Conservation (phyloP, 1,284 basidiomycete genomes). For the Bothia castanella region DNA sequence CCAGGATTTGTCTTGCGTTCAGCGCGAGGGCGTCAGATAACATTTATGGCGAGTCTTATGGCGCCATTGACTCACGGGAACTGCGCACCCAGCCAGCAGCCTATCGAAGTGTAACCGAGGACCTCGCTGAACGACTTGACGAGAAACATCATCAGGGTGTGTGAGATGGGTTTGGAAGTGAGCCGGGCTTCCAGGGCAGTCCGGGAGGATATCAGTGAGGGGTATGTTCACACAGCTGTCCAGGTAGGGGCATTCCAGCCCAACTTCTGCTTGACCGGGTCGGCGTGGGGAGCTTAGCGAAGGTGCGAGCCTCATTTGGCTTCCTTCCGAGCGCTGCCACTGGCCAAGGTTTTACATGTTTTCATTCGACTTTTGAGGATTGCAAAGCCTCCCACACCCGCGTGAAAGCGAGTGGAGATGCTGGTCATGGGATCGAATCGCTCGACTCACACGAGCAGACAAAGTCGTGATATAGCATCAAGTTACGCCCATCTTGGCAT, state of each 20-base stretch:
- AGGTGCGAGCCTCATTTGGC: too few species aligned
- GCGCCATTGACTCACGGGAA: slow-evolving; percentile 67
- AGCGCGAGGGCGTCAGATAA: slow-evolving; percentile 11
- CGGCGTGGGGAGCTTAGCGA: background rate
- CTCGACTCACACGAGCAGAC: too few species aligned
- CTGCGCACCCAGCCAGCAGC: slow-evolving; percentile 89
- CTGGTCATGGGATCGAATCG: too few species aligned
- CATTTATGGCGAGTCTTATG: slow-evolving; percentile 6
- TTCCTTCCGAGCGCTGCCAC: too few species aligned
- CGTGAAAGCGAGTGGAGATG: too few species aligned
- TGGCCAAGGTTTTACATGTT: too few species aligned
- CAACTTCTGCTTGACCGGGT: background rate
- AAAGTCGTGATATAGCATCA: too few species aligned
- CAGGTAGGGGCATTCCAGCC: background rate
- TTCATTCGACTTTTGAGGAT: too few species aligned
- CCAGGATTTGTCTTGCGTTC: slow-evolving; percentile 65
- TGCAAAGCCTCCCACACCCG: too few species aligned
- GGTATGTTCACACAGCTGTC: slow-evolving; percentile 18
- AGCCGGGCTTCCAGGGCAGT: too few species aligned
- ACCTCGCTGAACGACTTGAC: slow-evolving; percentile 42
- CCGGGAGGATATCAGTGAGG: slow-evolving; percentile 4
- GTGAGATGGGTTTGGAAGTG: too few species aligned
- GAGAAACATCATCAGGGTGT: slow-evolving; percentile 15
- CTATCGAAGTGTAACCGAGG: slow-evolving; percentile 75
- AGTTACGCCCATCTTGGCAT: too few species aligned